Percentiles rank a stretch among this genome's conserved stretches.
Conservation (phyloP, 441 rosid genomes). For the Pelargonium australe region DNA sequence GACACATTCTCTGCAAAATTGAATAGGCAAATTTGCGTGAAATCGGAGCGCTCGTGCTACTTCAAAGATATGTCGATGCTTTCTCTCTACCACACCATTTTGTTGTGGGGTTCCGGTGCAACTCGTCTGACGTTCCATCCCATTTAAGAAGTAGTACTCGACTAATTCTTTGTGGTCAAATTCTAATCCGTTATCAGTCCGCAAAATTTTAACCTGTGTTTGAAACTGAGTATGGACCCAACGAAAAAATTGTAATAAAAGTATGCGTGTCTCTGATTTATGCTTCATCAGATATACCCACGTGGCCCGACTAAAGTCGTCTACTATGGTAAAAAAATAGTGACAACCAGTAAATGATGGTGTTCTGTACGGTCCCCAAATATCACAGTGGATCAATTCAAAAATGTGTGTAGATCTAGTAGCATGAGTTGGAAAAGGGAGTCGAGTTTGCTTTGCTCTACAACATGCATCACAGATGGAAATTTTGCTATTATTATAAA, state of each 20-base stretch:
- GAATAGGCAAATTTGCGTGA: neutral
- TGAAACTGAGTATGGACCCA: neutral
- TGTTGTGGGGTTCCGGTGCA: slow-evolving; percentile 6
- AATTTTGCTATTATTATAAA: no score
- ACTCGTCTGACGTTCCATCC: neutral
- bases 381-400: slow-evolving; percentile 2
- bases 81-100: neutral
- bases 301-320: neutral
- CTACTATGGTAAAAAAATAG: slow-evolving; percentile 7
- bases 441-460: no score
- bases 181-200: neutral
- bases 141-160: neutral
- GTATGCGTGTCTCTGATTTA: neutral
- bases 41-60: neutral
- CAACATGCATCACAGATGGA: no score
- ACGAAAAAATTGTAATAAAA: neutral
- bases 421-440: no score
- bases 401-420: neutral
- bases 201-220: neutral
- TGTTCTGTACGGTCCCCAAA: neutral
- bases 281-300: neutral
- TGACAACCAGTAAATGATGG: neutral
- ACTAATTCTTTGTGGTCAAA: neutral
- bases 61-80: neutral
- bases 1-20: slow-evolving; percentile 5